Evolutionary conservation across 176 grass and related monocot species (phyloP), one percentile per base, ranked within the genome.

Genomic region (Luzula sylvatica): DNA sequence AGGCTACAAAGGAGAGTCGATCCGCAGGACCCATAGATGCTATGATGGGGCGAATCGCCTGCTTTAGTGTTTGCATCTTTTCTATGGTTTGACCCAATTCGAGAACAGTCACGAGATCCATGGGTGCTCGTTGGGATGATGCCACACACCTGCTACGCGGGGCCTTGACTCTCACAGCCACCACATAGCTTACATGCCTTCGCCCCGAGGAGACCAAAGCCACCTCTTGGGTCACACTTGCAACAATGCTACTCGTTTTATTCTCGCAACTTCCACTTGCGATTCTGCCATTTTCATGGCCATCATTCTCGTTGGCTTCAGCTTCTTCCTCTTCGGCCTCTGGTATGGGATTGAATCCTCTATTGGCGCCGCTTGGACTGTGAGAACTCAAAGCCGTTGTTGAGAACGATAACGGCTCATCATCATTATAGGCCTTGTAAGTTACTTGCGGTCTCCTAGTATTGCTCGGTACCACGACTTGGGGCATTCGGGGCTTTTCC

Each of bases 61-160:
- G 81, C 72, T 90, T 89, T 6, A 98, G 81, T 69, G 68, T 83
- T 54, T 86, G 75, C 62, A 90, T 80, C 68, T 98, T 98, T 49
- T 89, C 81, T 0, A 75, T 65, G 57, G 76, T 77, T 39, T 78
- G 81, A 52, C 92, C 61, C 13, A 89, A 71, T 57, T 98, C 92
- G 11, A 98, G 85, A 32, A 98, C 92, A 3, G 81, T 88, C 2
- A 98, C 92, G 3, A 98, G 77, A 72, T 98, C 92, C 47, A 98
- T 78, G 23, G 85, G 72, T 23, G 81, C 78, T 16, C 75, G 68
- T 20, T 58, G 28, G 2, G 67, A 30, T 14, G 48, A 23, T 22
- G 44, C 15, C 4, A 46, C 65, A 2, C 24, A 83, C 7, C 73
- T 66, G 13, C 70, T 19, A 50, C 15, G 9, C 1, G 81, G 92